Percentiles rank a stretch among this genome's conserved stretches.
These are phyloP conservation scores for Diutina siamensis DNA, from an alignment of 1,139 yeast genomes.

Conservation along the genomic window DNA sequence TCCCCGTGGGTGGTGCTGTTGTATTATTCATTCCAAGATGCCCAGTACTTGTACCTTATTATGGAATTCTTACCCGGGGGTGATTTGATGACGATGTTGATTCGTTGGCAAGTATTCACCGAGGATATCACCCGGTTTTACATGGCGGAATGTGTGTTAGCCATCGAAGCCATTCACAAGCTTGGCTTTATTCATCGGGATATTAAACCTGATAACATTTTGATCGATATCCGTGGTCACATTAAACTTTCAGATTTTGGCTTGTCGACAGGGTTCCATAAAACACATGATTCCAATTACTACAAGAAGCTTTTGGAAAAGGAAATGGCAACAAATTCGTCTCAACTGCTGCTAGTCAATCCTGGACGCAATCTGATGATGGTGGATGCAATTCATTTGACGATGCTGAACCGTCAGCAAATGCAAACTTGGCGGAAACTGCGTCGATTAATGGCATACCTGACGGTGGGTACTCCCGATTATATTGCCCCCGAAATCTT, in stretches of 20 bases:
- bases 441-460: conserved; percentile 92
- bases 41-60: conserved; percentile 61
- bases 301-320: conserved; percentile 62
- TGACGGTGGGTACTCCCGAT: conserved; percentile 98
- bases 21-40: conserved; percentile 72
- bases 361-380: conserved; percentile 64
- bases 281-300: conserved; percentile 72
- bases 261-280: conserved; percentile 76
- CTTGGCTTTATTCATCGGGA: conserved; percentile 73
- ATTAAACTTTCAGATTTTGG: conserved; percentile 74
- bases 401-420: conserved; percentile 93
- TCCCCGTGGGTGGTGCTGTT: conserved; percentile 83
- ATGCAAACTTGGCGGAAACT: conserved; percentile 98
- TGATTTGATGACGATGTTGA: conserved; percentile 78
- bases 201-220: conserved; percentile 69
- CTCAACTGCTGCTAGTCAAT: conserved; percentile 8
- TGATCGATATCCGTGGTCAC: conserved; percentile 73
- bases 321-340: conserved; percentile 20
- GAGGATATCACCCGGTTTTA: conserved; percentile 77
- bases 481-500: conserved; percentile 98
- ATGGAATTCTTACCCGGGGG: conserved; percentile 87
- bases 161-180: conserved; percentile 74
- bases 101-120: conserved; percentile 77
- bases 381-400: conserved; percentile 91
- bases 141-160: conserved; percentile 80